These are phyloP conservation scores for Dothistroma pini DNA, from an alignment of 2,329 filamentous ascomycete genomes.

Conservation along the genomic window DNA sequence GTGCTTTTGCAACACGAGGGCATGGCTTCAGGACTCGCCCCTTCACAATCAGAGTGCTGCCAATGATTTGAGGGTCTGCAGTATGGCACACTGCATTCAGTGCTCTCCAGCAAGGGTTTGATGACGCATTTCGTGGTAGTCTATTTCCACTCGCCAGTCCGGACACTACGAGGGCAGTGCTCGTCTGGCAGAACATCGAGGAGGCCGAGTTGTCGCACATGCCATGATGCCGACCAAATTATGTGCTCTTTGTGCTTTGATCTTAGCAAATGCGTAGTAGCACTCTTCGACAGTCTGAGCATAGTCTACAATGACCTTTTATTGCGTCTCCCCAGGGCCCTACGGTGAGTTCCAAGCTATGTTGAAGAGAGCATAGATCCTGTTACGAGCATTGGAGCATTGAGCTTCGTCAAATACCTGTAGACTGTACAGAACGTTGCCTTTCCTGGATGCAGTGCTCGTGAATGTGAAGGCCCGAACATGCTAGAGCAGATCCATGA, in stretches of 20 bases:
- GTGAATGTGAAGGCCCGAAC: background rate
- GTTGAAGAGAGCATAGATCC: background rate
- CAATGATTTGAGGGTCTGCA: background rate
- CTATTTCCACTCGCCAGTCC: background rate
- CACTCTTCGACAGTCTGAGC: background rate
- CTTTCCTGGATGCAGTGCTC: background rate
- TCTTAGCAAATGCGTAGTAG: background rate
- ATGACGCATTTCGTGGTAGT: background rate
- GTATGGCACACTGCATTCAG: background rate
- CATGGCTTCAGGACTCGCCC: background rate
- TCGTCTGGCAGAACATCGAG: background rate
- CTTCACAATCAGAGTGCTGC: background rate
- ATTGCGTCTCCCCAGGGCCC: background rate
- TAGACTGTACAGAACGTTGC: slow-evolving; percentile 1
- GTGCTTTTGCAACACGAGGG: background rate
- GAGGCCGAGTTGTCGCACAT: background rate
- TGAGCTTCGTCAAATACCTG: slow-evolving; percentile 2
- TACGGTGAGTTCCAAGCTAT: background rate
- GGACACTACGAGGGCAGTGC: background rate
- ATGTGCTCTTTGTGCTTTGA: background rate
- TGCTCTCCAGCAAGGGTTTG: background rate
- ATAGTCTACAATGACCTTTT: background rate
- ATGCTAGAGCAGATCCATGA: background rate
- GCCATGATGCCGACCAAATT: background rate
- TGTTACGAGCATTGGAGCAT: background rate